Base-by-base conservation (phyloP, 805 yeast species). In the Ogataea paraovalis region DNA sequence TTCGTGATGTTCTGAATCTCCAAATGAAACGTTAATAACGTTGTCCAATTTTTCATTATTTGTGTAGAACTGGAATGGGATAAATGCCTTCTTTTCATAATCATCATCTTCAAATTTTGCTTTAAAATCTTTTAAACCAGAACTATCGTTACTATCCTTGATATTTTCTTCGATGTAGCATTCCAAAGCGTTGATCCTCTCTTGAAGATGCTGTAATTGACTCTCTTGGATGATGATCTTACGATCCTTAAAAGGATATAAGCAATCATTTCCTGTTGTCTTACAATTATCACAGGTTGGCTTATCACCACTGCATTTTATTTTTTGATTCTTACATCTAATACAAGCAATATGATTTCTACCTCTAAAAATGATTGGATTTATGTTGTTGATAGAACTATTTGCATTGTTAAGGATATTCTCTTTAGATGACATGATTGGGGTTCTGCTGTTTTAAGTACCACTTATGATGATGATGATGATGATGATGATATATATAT, bases 281-380 rank as follows among this genome's bases (percentile, higher is more conserved):
- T 49, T 47, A 55, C 67, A 63, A 38, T 55, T 59, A 47, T 54
- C 56, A 49, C 67, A 63, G 18, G 53, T 44, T 8, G 67, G 67
- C 42, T 60, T 61, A 30, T 50, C 60, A 37, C 81, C 80, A 18
- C 75, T 67, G 55, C 82, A 76, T 57, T 75, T 76, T 51, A 75
- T 72, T 58, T 76, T 76, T 52, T 75, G 79, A 28, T 67, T 57
- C 40, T 79, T 62, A 58, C 82, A 76, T 36, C 80, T 64, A 38
- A 72, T 72, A 52, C 81, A 76, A 14, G 82, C 82, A 48, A 60
- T 56, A 47, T 63, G 67, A 42, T 57, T 51, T 43, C 67, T 50
- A 9, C 67, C 67, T 22, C 64, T 39, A 25, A 61, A 58, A 20
- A 56, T 46, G 21, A 59, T 48, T 5, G 65, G 65, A 32, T 55